These are phyloP conservation scores for Telfairia occidentalis DNA, from an alignment of 331 rosid species.

Conservation along the genomic window DNA sequence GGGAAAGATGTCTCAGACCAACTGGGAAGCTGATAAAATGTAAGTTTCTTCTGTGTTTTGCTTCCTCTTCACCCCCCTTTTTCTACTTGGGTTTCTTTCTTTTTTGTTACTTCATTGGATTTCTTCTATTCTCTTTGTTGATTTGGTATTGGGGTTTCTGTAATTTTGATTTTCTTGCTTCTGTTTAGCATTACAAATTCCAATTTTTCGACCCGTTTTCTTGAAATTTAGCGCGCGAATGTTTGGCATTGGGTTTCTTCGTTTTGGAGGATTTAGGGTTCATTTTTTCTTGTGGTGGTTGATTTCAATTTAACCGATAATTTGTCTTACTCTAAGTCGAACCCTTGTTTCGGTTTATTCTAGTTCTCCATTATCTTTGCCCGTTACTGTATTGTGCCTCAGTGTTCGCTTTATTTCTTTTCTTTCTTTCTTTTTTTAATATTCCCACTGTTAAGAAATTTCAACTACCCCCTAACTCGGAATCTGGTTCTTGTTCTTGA, in stretches of 20 bases:
- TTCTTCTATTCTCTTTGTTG: neutral
- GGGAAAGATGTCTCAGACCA: slow-evolving; percentile 83
- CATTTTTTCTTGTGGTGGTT: neutral
- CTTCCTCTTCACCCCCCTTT: neutral
- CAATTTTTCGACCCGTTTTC: neutral
- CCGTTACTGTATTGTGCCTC: neutral
- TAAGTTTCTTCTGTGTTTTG: slow-evolving; percentile 20
- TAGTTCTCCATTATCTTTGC: neutral
- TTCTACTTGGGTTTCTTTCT: slow-evolving; percentile 22
- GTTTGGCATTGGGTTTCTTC: slow-evolving; percentile 11
- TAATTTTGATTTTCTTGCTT: neutral
- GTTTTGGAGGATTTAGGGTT: slow-evolving; percentile 24
- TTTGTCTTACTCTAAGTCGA: neutral
- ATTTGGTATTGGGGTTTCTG: slow-evolving; percentile 20
- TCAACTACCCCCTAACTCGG: neutral
- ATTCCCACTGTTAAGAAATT: neutral
- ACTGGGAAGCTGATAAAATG: slow-evolving; percentile 99
- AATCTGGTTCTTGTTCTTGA: neutral
- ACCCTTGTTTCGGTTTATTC: neutral
- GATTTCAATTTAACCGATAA: neutral
- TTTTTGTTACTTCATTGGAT: slow-evolving; percentile 5
- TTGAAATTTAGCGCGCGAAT: slow-evolving; percentile 3
- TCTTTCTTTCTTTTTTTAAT: neutral
- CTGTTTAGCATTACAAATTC: neutral
- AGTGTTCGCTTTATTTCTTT: neutral